Evolutionary conservation across 169 alveolate genomes (phyloP).

Genomic region (Eimeria mitis): DNA sequence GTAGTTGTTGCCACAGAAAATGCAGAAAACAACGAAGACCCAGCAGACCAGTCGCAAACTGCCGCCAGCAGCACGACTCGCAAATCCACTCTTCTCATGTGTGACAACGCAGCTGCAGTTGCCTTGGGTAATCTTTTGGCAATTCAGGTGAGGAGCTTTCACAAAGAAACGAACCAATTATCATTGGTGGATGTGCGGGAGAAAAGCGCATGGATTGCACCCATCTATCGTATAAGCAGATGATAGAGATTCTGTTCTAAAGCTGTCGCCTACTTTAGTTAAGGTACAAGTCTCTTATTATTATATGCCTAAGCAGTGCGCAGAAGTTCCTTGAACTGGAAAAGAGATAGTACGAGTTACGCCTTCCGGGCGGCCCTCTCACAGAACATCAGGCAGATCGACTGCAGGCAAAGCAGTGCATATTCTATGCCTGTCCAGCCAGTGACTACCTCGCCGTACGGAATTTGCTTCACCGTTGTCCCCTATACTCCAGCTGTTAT

Average conservation of each 20-base stretch:
- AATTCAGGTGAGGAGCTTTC: slow-evolving; percentile 29
- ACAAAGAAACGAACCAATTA: not conserved
- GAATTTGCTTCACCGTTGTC: not conserved
- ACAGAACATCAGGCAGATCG: not conserved
- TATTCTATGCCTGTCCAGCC: not conserved
- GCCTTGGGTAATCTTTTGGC: slow-evolving; percentile 67
- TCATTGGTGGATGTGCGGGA: not conserved
- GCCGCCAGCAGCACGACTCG: slow-evolving; percentile 6
- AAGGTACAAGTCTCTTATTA: not conserved
- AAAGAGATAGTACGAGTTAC: not conserved
- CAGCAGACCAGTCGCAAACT: not conserved
- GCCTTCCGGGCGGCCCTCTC: not conserved
- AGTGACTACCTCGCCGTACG: not conserved
- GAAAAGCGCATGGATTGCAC: not conserved
- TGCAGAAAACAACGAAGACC: not conserved
- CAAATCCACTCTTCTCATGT: slow-evolving; percentile 51
- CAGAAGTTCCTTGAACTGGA: not conserved
- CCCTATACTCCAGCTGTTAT: not conserved
- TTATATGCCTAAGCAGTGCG: not conserved
- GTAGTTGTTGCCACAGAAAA: not conserved
- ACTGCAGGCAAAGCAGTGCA: not conserved
- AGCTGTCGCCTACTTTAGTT: not conserved
- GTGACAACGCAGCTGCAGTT: slow-evolving; percentile 72
- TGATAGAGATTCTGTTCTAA: not conserved
- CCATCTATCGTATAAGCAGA: not conserved